Evolutionary conservation across 768 basidiomycete species (phyloP), one percentile per base, ranked within the genome.

Genomic region (Leccinellum rugosiceps): DNA sequence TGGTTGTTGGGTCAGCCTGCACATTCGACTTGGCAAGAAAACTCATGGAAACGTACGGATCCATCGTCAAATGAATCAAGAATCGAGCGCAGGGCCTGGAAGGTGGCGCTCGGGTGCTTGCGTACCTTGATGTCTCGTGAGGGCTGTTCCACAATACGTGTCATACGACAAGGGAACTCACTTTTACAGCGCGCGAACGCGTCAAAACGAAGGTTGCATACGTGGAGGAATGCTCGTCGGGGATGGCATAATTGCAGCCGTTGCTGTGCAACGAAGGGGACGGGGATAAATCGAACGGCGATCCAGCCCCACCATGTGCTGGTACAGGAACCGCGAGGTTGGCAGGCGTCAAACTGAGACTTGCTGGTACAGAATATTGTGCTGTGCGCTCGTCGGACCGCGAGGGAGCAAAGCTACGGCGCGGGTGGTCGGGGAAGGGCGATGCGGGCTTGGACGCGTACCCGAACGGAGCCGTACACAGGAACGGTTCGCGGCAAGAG

Each of bases 111-210:
- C 7, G 62, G 59, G 10, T 63, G 58, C 57, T 67, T 74, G 50
- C 63, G 61, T 21, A 72, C 63, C 71, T 72, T 34, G 38, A 21
- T 19, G n/a, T 6, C 17, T 25, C 34, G 21, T 68, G 2, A 62
- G 17, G 34, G 23, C n/a, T 4, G 35, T 35, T 10, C 10, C 19
- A 47, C 6, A 25, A 11, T 25, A 44, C 14, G 10, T 41, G 43
- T 8, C 13, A 19, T 9, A 21, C 3, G 25, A 30, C 19, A 25
- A 17, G 10, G 14, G 10, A 11, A 76, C 82, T 64, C 59, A 83
- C 84, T 53, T 76, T 77, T 26, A 84, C 74, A n/a, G 78, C 81
- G 56, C 83, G 79, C 31, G 83, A 84, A 43, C 77, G 76, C 46
- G 81, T 79, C 32, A 74, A 65, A 25, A 80, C 63, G 62, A 85